Evolutionary conservation across 768 basidiomycete genomes (phyloP), one percentile per base, ranked within the genome.

Genomic region (Podaxis sp.): DNA sequence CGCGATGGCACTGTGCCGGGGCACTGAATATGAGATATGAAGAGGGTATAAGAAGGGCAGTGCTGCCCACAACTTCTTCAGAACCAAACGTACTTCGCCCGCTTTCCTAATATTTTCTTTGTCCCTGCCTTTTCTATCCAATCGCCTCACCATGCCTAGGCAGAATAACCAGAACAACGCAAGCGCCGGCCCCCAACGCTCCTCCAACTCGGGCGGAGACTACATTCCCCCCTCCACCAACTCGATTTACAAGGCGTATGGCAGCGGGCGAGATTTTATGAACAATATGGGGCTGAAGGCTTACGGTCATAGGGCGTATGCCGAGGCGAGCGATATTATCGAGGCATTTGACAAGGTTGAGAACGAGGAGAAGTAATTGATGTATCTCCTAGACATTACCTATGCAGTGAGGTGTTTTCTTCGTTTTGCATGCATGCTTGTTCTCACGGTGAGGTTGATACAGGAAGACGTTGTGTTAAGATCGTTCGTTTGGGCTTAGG

Each of bases 211-310:
- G 1, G 43, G 12, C 37, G 36, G 54, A 19, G 54, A 19, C 43
- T 46, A 46, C 17, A 38, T 55, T 19, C 22, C 54, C 54, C 59
- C 47, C 50, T 62, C 61, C n/a, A 38, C 58, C 36, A 3, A 56
- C 15, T 25, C 24, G 19, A 56, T 43, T 24, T 62, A 57, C 61
- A 49, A 55, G 36, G n/a, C 54, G 38, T 55, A 55, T 19, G 37
- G 54, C 3, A 37, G 54, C 2, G 7, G 8, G n/a, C 37, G 38
- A 2, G 25, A 40, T 22, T 55, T 38, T 19, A 55, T 55, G 54
- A 55, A 36, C 19, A 55, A 38, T 15, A 29, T 24, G 12, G 37
- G 54, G 12, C 19, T 55, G 36, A 40, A 55, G 54, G 4, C 36
- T 37, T 40, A 40, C 7, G 38, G 41, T 19, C 19, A 17, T 8